Evolutionary conservation across 352 stramenopile species (phyloP), one percentile per base, ranked within the genome.

Genomic region (Globisporangium abappressorium): DNA sequence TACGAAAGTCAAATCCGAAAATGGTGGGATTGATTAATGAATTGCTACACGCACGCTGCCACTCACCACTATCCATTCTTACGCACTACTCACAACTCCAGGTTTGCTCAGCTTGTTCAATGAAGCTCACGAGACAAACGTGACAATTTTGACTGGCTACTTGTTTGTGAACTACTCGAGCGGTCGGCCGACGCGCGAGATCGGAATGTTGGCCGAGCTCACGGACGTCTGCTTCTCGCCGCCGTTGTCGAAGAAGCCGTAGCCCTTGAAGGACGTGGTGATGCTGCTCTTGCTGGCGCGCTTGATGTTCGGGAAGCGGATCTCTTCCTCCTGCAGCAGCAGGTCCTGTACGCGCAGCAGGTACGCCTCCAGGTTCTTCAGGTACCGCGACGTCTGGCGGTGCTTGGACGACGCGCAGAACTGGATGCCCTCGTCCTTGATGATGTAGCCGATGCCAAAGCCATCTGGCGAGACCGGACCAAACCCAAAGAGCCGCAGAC

Each of bases 381-480:
- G 76, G 71, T 90, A 95, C n/a, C 87, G 84, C 62, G 84, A 77
- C 3, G 87, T 95, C 65, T 94, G 87, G 28, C 87, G 84, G 69
- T 95, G 87, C 63, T 91, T 89, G 36, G 84, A 94, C 26, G 82
- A 87, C 20, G 85, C 87, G 64, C 87, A 95, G 71, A 95, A 89
- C 72, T 97, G 87, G 58, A 98, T 87, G 66, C 91, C 87, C 69
- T 96, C 79, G 68, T 98, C 94, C 72, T 98, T 98, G 77, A 99
- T 99, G 65, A 99, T 98, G 81, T 99, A 99, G 57, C 97, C 97
- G 59, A 99, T 97, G 60, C 96, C 96, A 78, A 98, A 98, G 38
- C 97, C 97, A 70, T 99, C 93, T 14, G 88, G 76, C 56, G 98
- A 93, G 24, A 98, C 93, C 1, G 93, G 92, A 9, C 93, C 93